phyloP scores from a whole-genome alignment of 345 rosid genomes.

The Gossypium arboreum region DNA sequence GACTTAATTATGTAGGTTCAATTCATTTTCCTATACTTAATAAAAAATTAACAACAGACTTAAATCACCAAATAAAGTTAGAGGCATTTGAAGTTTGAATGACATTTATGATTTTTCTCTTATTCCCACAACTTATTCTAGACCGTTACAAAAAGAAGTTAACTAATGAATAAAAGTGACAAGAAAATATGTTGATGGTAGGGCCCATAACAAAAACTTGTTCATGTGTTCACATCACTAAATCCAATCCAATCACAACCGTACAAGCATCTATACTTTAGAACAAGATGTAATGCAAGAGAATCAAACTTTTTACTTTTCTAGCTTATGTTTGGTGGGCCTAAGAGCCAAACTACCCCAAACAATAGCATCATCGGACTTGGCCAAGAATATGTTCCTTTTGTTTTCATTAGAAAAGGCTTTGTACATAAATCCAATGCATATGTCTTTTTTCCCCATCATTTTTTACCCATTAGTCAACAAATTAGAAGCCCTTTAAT shows the following conservation, averaged over 20 bases:
- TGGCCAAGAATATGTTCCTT: constrained; percentile 1
- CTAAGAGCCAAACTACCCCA: not conserved
- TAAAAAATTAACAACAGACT: too few relatives aligned
- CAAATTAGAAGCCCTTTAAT: not conserved
- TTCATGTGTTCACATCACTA: not conserved
- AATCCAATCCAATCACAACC: constrained; percentile 1
- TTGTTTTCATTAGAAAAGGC: not conserved
- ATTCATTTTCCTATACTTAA: not conserved
- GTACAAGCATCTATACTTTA: constrained; percentile 15
- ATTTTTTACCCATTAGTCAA: constrained; percentile 21
- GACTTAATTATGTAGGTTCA: not conserved
- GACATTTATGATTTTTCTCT: too few relatives aligned
- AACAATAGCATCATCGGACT: constrained; percentile 7
- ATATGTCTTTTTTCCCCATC: not conserved
- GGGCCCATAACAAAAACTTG: not conserved
- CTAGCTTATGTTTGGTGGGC: not conserved
- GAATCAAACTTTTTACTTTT: not conserved
- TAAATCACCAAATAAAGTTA: too few relatives aligned
- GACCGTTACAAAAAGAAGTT: not conserved
- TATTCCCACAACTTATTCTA: too few relatives aligned
- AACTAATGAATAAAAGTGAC: not conserved
- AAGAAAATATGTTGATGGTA: too few relatives aligned
- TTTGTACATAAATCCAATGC: not conserved
- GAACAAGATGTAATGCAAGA: not conserved
- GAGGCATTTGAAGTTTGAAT: too few relatives aligned